These are phyloP conservation scores for Vigna reflexopilosa DNA, from an alignment of 306 rosid genomes.

Conservation along the genomic window DNA sequence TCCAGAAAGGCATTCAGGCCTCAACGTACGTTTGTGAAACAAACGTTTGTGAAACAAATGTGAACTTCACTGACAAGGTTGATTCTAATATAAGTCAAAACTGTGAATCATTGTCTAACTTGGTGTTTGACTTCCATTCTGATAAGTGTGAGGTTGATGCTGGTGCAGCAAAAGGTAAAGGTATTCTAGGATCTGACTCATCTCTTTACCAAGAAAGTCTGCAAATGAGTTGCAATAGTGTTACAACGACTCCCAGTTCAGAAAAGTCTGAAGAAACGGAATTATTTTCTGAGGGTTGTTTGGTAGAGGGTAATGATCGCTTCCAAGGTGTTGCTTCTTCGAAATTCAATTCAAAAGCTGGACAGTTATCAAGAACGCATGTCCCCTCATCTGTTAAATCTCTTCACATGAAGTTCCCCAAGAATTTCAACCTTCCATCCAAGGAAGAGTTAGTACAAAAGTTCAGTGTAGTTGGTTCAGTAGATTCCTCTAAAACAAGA, in stretches of 20 bases:
- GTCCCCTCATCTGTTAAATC: constrained; percentile 32
- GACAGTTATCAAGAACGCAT: constrained; percentile 16
- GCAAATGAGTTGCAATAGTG: constrained; percentile 10
- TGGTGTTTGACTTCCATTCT: constrained; percentile 1
- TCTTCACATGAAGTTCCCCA: constrained; percentile 53
- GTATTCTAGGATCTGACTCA: constrained; percentile 13
- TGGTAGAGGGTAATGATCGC: constrained; percentile 32
- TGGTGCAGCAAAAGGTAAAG: background rate
- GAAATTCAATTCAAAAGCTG: constrained; percentile 37
- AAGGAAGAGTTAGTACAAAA: constrained; percentile 46
- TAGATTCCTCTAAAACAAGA: constrained; percentile 47
- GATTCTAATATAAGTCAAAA: background rate
- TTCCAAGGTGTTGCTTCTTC: constrained; percentile 33
- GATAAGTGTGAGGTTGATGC: constrained; percentile 33
- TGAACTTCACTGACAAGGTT: constrained; percentile 27
- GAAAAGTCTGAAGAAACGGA: background rate
- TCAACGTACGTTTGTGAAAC: constrained; percentile 23
- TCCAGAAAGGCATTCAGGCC: constrained; percentile 16
- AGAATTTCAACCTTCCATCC: constrained; percentile 49
- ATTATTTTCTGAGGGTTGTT: constrained; percentile 4
- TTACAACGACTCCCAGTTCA: background rate
- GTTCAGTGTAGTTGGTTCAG: constrained; percentile 53
- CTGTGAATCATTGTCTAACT: constrained; percentile 10
- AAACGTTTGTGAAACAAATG: constrained; percentile 8
- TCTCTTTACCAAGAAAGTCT: constrained; percentile 22